Evolutionary conservation across 148 eudicot species (phyloP).

Genomic region (Talinum fruticosum): DNA sequence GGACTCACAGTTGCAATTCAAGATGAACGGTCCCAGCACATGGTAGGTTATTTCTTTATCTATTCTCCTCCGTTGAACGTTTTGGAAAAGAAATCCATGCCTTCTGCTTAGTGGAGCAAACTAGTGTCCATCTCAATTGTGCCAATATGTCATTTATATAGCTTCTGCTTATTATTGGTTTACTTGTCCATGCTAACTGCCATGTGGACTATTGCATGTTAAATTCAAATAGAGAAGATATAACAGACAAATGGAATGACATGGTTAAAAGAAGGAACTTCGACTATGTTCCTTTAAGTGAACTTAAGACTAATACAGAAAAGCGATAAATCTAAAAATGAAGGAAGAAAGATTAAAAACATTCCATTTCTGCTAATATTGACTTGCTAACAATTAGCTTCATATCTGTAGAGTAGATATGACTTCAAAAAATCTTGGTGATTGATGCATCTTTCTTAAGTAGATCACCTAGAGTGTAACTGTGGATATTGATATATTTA

Average conservation of each 20-base stretch:
- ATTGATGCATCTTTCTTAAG: background rate
- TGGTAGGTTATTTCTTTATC: constrained; percentile 35
- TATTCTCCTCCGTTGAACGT: background rate
- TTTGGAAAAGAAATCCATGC: background rate
- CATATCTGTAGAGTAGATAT: background rate
- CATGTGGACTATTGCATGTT: background rate
- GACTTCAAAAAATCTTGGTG: background rate
- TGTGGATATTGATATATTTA: background rate
- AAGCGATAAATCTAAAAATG: background rate
- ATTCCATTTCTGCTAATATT: too few relatives aligned
- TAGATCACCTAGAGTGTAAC: background rate
- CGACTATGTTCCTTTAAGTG: background rate
- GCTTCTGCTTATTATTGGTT: background rate
- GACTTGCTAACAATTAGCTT: too few relatives aligned
- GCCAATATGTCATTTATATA: background rate
- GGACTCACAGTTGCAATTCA: constrained; percentile 82
- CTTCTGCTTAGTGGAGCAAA: background rate
- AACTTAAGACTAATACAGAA: background rate
- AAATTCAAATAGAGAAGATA: background rate
- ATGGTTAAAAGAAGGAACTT: background rate
- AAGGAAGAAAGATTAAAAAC: too few relatives aligned
- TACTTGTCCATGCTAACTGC: background rate
- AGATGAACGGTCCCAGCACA: constrained; percentile 92
- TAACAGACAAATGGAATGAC: background rate
- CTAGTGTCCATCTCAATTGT: background rate